Percentiles rank a stretch among this genome's conserved stretches.
Evolutionary conservation across 2,329 filamentous ascomycete species (phyloP).

Genomic region (Fusarium denticulatum): DNA sequence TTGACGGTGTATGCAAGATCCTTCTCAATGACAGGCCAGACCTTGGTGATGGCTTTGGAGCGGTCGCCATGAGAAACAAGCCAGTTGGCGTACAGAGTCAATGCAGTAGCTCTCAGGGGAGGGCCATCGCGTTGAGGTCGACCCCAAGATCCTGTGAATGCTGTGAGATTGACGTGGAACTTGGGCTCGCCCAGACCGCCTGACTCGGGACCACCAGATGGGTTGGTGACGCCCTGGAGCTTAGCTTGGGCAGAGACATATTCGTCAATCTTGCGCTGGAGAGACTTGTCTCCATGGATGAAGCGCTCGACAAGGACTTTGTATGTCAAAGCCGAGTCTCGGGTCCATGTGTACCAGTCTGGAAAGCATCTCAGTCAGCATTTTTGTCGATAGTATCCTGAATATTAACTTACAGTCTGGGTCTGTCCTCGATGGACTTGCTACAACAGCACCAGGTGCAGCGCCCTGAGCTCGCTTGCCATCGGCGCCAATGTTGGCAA

Average conservation of each 20-base stretch:
- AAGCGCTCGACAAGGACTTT: slow-evolving; percentile 75
- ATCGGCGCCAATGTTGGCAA: slow-evolving; percentile 62
- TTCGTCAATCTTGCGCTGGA: slow-evolving; percentile 70
- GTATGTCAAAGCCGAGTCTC: slow-evolving; percentile 76
- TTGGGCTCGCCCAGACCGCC: slow-evolving; percentile 75
- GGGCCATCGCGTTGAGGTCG: slow-evolving; percentile 82
- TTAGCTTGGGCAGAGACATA: slow-evolving; percentile 73
- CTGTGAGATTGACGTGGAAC: slow-evolving; percentile 70
- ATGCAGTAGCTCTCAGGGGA: slow-evolving; percentile 75
- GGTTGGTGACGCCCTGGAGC: slow-evolving; percentile 73
- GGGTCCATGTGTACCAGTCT: slow-evolving; percentile 83
- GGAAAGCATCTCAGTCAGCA: slow-evolving; percentile 1
- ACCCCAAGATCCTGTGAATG: slow-evolving; percentile 75
- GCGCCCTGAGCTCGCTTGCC: slow-evolving; percentile 61
- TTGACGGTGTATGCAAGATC: slow-evolving; percentile 77
- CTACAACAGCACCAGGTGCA: slow-evolving; percentile 61
- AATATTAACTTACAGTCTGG: slow-evolving; percentile 51
- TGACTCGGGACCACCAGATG: slow-evolving; percentile 66
- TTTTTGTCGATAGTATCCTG: rapidly evolving
- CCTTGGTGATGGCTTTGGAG: slow-evolving; percentile 58
- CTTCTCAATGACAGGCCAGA: slow-evolving; percentile 78
- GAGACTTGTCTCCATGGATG: slow-evolving; percentile 62
- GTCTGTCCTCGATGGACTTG: slow-evolving; percentile 60
- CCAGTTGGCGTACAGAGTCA: slow-evolving; percentile 76
- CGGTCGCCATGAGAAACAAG: slow-evolving; percentile 70